phyloP scores from a whole-genome alignment of 2,329 filamentous ascomycete species.

The Clarireedia hainanense region DNA sequence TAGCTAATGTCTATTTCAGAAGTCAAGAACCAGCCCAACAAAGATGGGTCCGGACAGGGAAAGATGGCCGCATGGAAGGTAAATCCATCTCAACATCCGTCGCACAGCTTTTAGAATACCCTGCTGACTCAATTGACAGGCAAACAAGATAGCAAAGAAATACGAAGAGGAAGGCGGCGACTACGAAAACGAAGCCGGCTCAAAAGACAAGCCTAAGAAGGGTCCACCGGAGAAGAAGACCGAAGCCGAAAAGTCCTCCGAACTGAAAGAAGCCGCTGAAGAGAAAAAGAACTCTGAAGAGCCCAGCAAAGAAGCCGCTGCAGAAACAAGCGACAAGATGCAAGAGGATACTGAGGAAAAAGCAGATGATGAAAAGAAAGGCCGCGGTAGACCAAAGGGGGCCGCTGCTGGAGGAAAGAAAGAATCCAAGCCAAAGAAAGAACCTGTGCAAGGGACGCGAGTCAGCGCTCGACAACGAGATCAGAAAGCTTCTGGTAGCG shows the following conservation, averaged over 20 bases:
- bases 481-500: not conserved
- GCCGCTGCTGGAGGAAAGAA: not conserved
- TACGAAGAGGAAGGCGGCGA: slow-evolving; percentile 33
- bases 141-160: slow-evolving; percentile 35
- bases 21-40: slow-evolving; percentile 37
- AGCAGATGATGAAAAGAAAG: not conserved
- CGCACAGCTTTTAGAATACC: not conserved
- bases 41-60: slow-evolving; percentile 38
- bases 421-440: not conserved
- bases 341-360: not conserved
- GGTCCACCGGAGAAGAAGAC: slow-evolving; percentile 32
- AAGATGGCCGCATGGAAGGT: slow-evolving; percentile 41
- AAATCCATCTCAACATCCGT: not conserved
- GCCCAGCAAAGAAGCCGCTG: slow-evolving; percentile 14
- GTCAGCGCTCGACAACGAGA: not conserved
- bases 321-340: not conserved
- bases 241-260: slow-evolving; percentile 14
- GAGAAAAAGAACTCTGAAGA: slow-evolving; percentile 13
- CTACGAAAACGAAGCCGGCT: slow-evolving; percentile 35
- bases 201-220: slow-evolving; percentile 37
- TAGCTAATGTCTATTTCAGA: slow-evolving; percentile 19
- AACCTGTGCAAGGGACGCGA: not conserved
- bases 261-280: slow-evolving; percentile 1
- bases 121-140: slow-evolving; percentile 22
- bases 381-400: not conserved